Percentiles rank a stretch among this genome's conserved stretches.
Evolutionary conservation across 352 stramenopile genomes (phyloP).

Genomic region (Phytophthora quininea): DNA sequence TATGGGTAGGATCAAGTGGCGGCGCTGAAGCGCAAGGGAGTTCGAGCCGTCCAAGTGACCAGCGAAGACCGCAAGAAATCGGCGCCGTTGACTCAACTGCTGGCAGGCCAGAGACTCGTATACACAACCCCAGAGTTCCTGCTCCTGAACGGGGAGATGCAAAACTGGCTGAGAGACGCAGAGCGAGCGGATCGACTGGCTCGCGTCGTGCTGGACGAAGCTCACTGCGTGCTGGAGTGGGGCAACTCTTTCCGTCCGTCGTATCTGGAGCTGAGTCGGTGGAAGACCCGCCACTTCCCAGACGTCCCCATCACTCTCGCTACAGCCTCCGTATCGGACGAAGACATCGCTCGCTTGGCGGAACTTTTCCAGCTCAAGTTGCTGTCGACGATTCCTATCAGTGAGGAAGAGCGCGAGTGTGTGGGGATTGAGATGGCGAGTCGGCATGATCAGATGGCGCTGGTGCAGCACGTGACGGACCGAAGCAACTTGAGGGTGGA

Average conservation of each 20-base stretch:
- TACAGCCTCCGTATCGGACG: slow-evolving; percentile 72
- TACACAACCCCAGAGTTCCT: slow-evolving; percentile 88
- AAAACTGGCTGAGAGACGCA: slow-evolving; percentile 41
- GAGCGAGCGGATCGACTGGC: slow-evolving; percentile 31
- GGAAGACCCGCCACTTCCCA: slow-evolving; percentile 48
- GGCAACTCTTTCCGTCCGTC: slow-evolving; percentile 71
- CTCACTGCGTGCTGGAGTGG: slow-evolving; percentile 84
- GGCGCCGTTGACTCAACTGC: slow-evolving; percentile 36
- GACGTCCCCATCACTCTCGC: slow-evolving; percentile 70
- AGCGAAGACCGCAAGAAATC: slow-evolving; percentile 31
- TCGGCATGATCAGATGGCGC: slow-evolving; percentile 41
- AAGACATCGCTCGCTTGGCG: slow-evolving; percentile 61
- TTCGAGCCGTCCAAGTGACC: slow-evolving; percentile 57
- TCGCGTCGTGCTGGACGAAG: slow-evolving; percentile 79
- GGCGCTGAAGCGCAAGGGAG: slow-evolving; percentile 59
- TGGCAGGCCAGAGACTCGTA: slow-evolving; percentile 57
- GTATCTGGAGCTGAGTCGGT: slow-evolving; percentile 72
- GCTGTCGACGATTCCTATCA: slow-evolving; percentile 3
- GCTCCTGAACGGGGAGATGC: slow-evolving; percentile 67
- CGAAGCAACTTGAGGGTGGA: slow-evolving; percentile 67
- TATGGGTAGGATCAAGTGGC: slow-evolving; percentile 68
- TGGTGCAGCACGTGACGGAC: slow-evolving; percentile 73
- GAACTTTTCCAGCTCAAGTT: slow-evolving; percentile 57
- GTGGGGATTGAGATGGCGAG: not conserved
- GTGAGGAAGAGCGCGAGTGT: not conserved